Conservation (phyloP, 208 protist genomes). For the Crithidia brevicula region DNA sequence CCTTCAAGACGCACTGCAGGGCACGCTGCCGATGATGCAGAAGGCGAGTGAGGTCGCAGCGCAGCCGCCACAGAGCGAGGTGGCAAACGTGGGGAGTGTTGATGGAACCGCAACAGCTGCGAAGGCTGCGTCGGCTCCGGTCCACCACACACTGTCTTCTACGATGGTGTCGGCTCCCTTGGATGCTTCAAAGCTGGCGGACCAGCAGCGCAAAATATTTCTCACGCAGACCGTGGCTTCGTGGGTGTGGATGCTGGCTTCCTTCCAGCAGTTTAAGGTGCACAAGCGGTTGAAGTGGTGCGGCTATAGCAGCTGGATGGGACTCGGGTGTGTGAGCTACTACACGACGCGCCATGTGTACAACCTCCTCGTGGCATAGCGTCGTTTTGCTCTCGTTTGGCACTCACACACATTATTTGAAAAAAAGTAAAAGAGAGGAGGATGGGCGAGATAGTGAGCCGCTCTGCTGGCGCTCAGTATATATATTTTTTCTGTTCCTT, state of each 20-base stretch:
- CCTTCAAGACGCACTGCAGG: slow-evolving; percentile 40
- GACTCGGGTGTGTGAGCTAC: slow-evolving; percentile 60
- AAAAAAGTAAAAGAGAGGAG: too few relatives aligned
- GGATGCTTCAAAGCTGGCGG: slow-evolving; percentile 16
- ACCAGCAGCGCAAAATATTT: slow-evolving; percentile 56
- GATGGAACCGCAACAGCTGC: not conserved
- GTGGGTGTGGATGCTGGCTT: slow-evolving; percentile 85
- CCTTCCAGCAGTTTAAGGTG: slow-evolving; percentile 80
- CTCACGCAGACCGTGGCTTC: slow-evolving; percentile 63
- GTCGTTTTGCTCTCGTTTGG: not conserved
- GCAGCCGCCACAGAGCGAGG: not conserved
- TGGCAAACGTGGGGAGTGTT: too few relatives aligned
- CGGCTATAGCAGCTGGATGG: slow-evolving; percentile 86
- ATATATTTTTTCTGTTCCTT: too few relatives aligned
- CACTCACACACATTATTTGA: too few relatives aligned
- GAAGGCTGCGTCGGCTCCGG: not conserved
- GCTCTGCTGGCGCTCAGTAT: too few relatives aligned
- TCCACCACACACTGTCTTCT: not conserved
- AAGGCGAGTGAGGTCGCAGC: not conserved
- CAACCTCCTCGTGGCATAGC: slow-evolving; percentile 39
- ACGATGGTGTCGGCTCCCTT: not conserved
- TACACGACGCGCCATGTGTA: slow-evolving; percentile 74
- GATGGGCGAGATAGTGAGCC: too few relatives aligned
- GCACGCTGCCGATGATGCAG: not conserved
- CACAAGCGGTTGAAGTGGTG: slow-evolving; percentile 78